Base-by-base conservation (phyloP, 2,329 filamentous ascomycete genomes). In the Colletotrichum costaricense region DNA sequence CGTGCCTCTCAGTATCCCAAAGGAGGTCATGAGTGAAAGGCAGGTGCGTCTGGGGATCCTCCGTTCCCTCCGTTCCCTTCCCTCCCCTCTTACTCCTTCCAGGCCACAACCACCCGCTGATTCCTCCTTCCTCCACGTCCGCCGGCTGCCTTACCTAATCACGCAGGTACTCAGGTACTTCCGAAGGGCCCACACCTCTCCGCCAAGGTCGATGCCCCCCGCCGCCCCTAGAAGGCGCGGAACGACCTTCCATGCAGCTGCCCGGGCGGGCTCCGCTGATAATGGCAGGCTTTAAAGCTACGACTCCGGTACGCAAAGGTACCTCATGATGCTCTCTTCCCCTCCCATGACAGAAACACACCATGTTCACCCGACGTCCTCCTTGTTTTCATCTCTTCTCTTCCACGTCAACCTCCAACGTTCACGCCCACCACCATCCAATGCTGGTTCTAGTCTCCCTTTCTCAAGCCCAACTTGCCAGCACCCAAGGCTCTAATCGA, bases 241-340 rank as follows among this genome's bases (percentile, higher is more conserved):
- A 73, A 71, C 26, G 71, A 66, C 33, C 71, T 73, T 73, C 71
- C 28, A 71, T 73, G 71, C 71, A 70, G 65, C 33, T 70, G 54
- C 30, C 67, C 71, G 67, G 71, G 67, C 60, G 67, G 71, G 60
- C 60, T 57, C 67, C 60, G 71, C 71, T 71, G 67, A 42, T 65
- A 66, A 57, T 64, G 67, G 49, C 24, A 49, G 26, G 26, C 26
- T 26, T 26, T 26, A 1, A 26, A n/a, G 59, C 9, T 70, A 70
- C 67, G 16, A 38, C 24, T n/a, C 3, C 19, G 35, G 35, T 73
- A 73, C 71, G 8, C 35, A 38, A 14, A 26, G 35, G 46, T 73
- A 73, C 71, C 28, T 24, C 55, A 30, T 22, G 30, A 33, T 24
- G 33, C 30, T 28, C n/a, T 49, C 42, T 12, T 14, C 35, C 24